Evolutionary conservation across 169 alveolate species (phyloP).

Genomic region (Theileria parva): DNA sequence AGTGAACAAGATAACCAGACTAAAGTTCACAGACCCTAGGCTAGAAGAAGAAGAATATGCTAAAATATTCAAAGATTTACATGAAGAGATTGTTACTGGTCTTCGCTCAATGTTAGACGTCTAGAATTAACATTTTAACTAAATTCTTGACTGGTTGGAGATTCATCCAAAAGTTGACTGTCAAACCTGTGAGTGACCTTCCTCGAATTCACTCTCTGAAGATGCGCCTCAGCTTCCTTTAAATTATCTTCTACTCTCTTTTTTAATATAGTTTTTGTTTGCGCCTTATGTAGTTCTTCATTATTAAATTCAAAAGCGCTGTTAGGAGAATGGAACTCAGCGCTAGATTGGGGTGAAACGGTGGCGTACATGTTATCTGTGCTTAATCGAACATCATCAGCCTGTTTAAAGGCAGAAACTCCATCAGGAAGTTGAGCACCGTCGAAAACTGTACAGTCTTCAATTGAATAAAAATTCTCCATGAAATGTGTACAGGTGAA

Average conservation of each 20-base stretch:
- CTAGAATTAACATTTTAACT: slow-evolving; percentile 3
- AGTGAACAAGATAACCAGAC: slow-evolving; percentile 85
- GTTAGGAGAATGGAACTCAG: not conserved
- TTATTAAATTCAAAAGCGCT: not conserved
- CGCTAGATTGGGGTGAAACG: not conserved
- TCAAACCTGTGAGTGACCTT: slow-evolving; percentile 50
- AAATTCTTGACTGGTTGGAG: not conserved
- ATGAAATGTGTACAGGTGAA: slow-evolving; percentile 54
- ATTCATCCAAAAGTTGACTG: not conserved
- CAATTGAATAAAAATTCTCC: slow-evolving; percentile 12
- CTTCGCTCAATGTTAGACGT: slow-evolving; percentile 55
- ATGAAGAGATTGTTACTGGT: slow-evolving; percentile 52
- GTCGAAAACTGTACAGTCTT: not conserved
- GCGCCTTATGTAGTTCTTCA: not conserved
- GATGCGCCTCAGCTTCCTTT: slow-evolving; percentile 62
- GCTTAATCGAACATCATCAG: not conserved
- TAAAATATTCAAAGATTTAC: slow-evolving; percentile 37
- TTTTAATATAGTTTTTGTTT: slow-evolving; percentile 27
- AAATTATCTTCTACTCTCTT: slow-evolving; percentile 52
- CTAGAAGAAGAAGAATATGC: slow-evolving; percentile 47
- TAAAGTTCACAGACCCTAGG: slow-evolving; percentile 82
- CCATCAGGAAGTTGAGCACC: slow-evolving; percentile 13
- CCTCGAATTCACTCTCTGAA: slow-evolving; percentile 38
- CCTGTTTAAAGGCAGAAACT: not conserved
- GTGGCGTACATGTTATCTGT: not conserved